Percentiles rank a stretch among this genome's conserved stretches.
These are phyloP conservation scores for Curvularia spicifera DNA, from an alignment of 2,329 filamentous ascomycete species.

Conservation along the genomic window DNA sequence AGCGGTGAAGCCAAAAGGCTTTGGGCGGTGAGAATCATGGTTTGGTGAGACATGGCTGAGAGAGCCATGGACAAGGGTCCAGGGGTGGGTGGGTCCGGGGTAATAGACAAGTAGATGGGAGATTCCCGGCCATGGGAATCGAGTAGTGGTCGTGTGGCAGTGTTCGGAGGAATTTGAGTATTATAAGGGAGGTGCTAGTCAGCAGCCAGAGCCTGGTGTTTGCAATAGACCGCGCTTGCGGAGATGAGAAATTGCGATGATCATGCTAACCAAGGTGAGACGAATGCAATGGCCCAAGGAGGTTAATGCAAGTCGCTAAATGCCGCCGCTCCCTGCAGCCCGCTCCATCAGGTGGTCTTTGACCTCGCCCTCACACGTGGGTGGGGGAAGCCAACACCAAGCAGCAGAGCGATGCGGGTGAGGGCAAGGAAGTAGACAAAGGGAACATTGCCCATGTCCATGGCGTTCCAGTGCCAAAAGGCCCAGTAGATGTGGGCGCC, in stretches of 20 bases:
- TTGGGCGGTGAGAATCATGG: conserved; percentile 12
- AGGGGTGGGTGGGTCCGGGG: conserved; percentile 23
- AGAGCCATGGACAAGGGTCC: conserved; percentile 16
- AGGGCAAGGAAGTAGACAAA: conserved; percentile 72
- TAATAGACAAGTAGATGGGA: conserved; percentile 13
- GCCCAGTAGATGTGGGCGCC: conserved; percentile 70
- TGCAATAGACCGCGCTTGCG: conserved; percentile 7
- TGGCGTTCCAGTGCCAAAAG: conserved; percentile 67
- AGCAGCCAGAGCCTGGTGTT: conserved; percentile 5
- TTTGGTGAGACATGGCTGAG: conserved; percentile 9
- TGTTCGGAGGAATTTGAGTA: conserved; percentile 1
- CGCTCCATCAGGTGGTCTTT: conserved; percentile 20
- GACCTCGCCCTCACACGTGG: not conserved
- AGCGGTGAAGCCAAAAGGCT: conserved; percentile 5
- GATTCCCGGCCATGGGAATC: conserved; percentile 8
- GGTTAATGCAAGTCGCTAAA: conserved; percentile 1
- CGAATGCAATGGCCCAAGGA: not conserved
- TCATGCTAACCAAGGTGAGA: conserved; percentile 3
- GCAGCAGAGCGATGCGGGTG: conserved; percentile 35
- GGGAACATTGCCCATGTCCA: conserved; percentile 71
- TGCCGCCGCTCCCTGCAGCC: not conserved
- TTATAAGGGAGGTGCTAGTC: not conserved
- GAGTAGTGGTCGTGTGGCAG: not conserved
- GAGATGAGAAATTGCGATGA: conserved; percentile 16
- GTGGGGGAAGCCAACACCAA: conserved; percentile 34